Conservation (phyloP, 2,329 filamentous ascomycete genomes). For the Cytospora paraplurivora region DNA sequence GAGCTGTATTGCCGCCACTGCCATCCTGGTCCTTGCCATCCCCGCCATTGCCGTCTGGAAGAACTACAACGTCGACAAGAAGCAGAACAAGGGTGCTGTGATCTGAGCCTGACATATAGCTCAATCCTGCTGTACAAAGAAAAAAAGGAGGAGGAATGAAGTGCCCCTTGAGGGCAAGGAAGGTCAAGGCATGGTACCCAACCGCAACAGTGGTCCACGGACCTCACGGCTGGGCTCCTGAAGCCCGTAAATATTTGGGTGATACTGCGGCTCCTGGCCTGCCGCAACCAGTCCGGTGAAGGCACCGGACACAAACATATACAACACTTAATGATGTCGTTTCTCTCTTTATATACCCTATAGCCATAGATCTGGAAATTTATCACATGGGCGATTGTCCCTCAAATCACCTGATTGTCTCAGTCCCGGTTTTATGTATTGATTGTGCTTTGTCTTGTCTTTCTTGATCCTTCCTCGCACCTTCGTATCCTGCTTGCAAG, state of each 20-base stretch:
- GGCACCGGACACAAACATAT: not conserved
- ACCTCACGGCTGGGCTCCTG: too few species aligned
- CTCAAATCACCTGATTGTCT: not conserved
- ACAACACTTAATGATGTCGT: not conserved
- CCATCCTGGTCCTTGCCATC: slow-evolving; percentile 38
- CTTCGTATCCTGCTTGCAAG: not conserved
- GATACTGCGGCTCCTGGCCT: not conserved
- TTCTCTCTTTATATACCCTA: not conserved
- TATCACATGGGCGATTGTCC: not conserved
- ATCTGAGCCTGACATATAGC: slow-evolving; percentile 18
- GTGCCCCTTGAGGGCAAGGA: not conserved
- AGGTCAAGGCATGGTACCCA: not conserved
- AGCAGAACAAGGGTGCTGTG: slow-evolving; percentile 31
- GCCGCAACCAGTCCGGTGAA: not conserved
- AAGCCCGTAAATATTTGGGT: not conserved
- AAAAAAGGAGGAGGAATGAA: not conserved
- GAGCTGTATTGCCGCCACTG: slow-evolving; percentile 40
- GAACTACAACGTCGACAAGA: slow-evolving; percentile 41
- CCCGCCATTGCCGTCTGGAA: slow-evolving; percentile 42
- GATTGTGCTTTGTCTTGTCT: not conserved
- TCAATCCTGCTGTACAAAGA: too few species aligned
- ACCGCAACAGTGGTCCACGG: not conserved
- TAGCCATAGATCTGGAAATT: slow-evolving; percentile 1
- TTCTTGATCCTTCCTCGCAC: not conserved
- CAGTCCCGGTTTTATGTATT: not conserved